Conservation (phyloP, 345 rosid species). For the Zanthoxylum bungeanum region DNA sequence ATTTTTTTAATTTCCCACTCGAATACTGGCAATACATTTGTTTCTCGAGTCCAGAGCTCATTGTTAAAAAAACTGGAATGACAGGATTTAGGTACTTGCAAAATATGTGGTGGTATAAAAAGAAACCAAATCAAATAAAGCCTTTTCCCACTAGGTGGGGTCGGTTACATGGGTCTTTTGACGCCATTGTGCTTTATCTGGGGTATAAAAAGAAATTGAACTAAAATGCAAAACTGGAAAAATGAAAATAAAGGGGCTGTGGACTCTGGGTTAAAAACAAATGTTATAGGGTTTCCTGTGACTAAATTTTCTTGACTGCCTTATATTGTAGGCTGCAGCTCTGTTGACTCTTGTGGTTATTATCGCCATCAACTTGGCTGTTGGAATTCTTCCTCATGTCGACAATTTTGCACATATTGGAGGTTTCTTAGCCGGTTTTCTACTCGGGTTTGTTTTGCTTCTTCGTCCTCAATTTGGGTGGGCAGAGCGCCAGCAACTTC, state of each 20-base stretch:
- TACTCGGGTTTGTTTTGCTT: constrained; percentile 64
- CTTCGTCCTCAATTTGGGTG: constrained; percentile 83
- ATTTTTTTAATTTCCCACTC: no score
- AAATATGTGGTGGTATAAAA: background rate
- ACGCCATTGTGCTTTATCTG: no score
- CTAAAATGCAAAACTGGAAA: background rate
- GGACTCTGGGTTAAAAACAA: background rate
- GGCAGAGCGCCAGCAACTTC: constrained; percentile 43
- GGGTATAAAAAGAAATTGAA: background rate
- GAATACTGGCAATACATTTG: background rate
- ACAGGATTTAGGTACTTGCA: background rate
- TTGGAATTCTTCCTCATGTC: constrained; percentile 88
- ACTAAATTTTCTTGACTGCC: background rate
- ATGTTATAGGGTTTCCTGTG: background rate
- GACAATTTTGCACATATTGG: constrained; percentile 95
- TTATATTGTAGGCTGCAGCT: constrained; percentile 57
- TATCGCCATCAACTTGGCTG: constrained; percentile 64
- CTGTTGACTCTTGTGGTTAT: constrained; percentile 58
- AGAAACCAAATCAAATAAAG: no score
- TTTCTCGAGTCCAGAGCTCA: background rate
- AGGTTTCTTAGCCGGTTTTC: constrained; percentile 73
- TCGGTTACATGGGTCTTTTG: no score
- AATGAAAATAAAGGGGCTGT: background rate
- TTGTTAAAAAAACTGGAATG: background rate
- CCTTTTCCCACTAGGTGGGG: no score